Evolutionary conservation across 805 yeast genomes (phyloP), one percentile per base, ranked within the genome.

Genomic region (Naumovozyma castellii): DNA sequence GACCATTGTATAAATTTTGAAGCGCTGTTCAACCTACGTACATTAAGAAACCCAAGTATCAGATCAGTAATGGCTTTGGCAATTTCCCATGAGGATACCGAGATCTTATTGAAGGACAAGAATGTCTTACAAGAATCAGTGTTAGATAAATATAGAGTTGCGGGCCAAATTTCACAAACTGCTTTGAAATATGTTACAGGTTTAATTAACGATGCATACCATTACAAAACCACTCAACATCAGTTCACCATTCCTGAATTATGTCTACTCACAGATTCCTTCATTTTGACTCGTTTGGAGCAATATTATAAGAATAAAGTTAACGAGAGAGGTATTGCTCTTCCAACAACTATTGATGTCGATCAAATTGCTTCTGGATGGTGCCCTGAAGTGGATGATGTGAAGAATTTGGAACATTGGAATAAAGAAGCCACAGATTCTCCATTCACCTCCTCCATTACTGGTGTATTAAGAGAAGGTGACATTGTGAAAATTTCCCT

Each of bases 101-200:
- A 82, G 51, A 65, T 80, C 48, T 70, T 85, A 43, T 69, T 86
- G 49, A 78, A 76, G 49, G 80, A 80, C 46, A 84, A 76, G 58
- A 86, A 86, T 60, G 72, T 76, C 32, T 70, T 86, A 47, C 69
- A 68, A 48, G 78, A 69, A 22, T 44, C 71, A 14, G 79, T 80
- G 9, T 57, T 85, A 19, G 90, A 81, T 50, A 88, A 87, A 64
- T 87, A 88, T 65, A 75, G 94, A 63, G 69, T 78, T 37, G 95
- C 95, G 3, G 97, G 95, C 36, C 86, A 84, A 62, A 78, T 87
- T 50, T 67, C 92, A 3, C 96, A 88, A 64, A 81, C 94, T 16
- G 80, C 86, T 41, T 68, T 88, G 49, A 65, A 73, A 43, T 82
- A 83, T 57, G 66, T 84, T 37, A 66, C 73, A 6, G 68, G 72